Base-by-base conservation (phyloP, 768 basidiomycete genomes). In the Psilocybe tampanensis region DNA sequence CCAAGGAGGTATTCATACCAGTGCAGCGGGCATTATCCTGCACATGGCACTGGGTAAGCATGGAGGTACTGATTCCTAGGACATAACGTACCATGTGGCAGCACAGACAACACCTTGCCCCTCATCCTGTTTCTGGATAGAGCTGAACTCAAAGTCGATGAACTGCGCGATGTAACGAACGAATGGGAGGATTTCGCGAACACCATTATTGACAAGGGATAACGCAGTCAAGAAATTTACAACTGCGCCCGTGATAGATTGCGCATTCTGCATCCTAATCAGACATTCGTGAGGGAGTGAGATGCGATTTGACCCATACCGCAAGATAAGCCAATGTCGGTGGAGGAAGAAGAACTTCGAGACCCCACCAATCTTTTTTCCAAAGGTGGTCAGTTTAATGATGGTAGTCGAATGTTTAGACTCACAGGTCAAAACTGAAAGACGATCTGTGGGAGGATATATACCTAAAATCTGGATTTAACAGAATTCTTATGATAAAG, bases 91-190 rank as follows among this genome's bases (percentile, higher is more conserved):
- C 90, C 93, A 95, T n/a, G 93, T 95, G 6, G 93, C 89, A 47
- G 91, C 89, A 66, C 93, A 92, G 32, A 95, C 86, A 34, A 94
- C 94, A 18, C 93, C 93, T 64, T 83, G 69, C 0, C 93, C 92
- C 49, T 74, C 65, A 63, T 94, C 79, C 62, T 88, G 83, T 19
- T 66, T 72, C 64, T 82, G 78, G 67, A 95, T 90, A 39, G 78
- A 54, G 44, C 70, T 72, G 77, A 85, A 93, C 66, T 95, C 92
- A 43, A 82, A 84, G 61, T 94, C 88, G 61, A 90, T 74, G 70
- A 85, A 94, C 60, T 89, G 87, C 15, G 89, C 77, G 49, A 93
- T 85, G 73, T 93, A 94, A 26, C 91, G 89, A 63, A 92, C 77
- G 67, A 93, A 92, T 0, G 93, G 93, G 2, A 94, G 74, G 43